phyloP scores from a whole-genome alignment of 1,284 basidiomycete genomes.

The Porodaedalea pini region DNA sequence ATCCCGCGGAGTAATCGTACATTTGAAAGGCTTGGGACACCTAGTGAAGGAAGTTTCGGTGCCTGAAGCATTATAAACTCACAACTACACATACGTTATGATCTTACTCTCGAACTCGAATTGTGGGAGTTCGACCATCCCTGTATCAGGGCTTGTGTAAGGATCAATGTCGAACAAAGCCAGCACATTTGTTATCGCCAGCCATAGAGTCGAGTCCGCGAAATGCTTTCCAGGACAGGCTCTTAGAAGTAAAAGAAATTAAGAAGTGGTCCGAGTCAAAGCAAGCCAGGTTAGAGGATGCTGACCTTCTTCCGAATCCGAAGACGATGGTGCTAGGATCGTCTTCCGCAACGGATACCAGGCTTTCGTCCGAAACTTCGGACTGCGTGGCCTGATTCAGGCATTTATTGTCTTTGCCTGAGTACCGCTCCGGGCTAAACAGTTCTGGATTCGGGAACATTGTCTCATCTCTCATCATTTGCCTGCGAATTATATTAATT shows the following conservation, averaged over 20 bases:
- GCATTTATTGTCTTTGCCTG: background rate
- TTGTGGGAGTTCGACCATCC: too few relatives aligned
- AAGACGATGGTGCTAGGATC: conserved; percentile 17
- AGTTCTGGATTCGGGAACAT: conserved; percentile 20
- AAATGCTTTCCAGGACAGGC: conserved; percentile 25
- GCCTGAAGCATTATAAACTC: too few relatives aligned
- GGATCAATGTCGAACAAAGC: conserved; percentile 24
- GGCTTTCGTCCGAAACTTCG: background rate
- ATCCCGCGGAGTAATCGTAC: too few relatives aligned
- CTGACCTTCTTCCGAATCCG: conserved; percentile 18
- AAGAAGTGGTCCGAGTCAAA: background rate
- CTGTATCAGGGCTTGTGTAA: too few relatives aligned
- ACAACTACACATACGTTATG: too few relatives aligned
- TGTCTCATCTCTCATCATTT: conserved; percentile 22
- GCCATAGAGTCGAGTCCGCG: conserved; percentile 20
- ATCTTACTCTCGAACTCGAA: too few relatives aligned
- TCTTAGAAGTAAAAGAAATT: conserved; percentile 15
- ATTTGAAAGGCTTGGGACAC: too few relatives aligned
- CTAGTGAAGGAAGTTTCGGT: too few relatives aligned
- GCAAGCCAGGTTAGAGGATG: background rate
- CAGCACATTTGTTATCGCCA: conserved; percentile 23
- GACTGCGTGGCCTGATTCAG: background rate
- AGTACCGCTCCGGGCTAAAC: conserved; percentile 20
- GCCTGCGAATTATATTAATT: too few relatives aligned
- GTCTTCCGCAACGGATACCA: background rate